Base-by-base conservation (phyloP, 495 filamentous ascomycete species). In the Hypoxylon intermedium region DNA sequence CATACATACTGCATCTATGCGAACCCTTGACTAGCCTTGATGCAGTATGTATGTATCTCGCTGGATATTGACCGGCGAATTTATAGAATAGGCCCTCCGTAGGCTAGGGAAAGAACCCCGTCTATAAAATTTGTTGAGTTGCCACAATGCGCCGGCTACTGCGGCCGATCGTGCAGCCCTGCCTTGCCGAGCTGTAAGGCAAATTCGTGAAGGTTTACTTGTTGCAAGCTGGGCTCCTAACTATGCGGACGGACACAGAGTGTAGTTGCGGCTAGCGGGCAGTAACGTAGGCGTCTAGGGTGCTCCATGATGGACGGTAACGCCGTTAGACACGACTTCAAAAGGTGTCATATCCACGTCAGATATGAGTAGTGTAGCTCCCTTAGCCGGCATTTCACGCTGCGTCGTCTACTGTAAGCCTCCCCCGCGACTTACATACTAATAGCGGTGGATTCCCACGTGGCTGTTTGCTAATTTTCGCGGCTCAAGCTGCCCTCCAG, bases 271-370 rank as follows among this genome's bases (percentile, higher is more conserved):
- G 42, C 23, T 53, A 40, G 21, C 30, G 23, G 15, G 6, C 28
- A 28, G 37, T 21, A 54, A 31, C 24, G n/a, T 6, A 44, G 47
- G 31, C 20, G 16, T 15, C 44, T 19, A 15, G 53, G 43, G 44
- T 23, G 6, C 28, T 49, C 42, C 37, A 7, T 44, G 47, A n/a
- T 13, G 13, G 42, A 31, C 36, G 38, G 49, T 42, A 50, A 58
- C 41, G 47, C 47, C 53, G 52, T 53, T 31, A 13, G 37, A 24
- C 21, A 28, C 30, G 33, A 55, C 36, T 37, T 65, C 40, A 51
- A 26, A 18, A 54, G 38, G 28, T 60, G 44, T 65, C 34, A 60
- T 41, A 56, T 57, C 33, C 45, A 59, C 56, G 56, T 60, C 62
- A 53, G n/a, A 33, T 52, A 23, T 54, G 19, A 47, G 33, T 38